phyloP scores from a whole-genome alignment of 768 basidiomycete species.

The Kwoniella dejecticola region DNA sequence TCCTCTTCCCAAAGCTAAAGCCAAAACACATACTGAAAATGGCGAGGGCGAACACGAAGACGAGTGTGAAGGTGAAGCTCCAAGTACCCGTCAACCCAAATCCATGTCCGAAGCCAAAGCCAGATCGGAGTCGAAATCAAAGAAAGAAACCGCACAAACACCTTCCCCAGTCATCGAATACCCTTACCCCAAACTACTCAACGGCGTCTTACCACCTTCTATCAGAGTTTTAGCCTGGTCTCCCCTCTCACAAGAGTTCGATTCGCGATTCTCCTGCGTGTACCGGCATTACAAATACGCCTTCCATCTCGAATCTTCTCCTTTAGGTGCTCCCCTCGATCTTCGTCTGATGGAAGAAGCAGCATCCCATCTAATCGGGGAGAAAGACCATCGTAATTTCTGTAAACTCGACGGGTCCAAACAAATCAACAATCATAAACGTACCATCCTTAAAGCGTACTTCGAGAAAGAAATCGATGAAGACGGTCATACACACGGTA shows the following conservation, averaged over 20 bases:
- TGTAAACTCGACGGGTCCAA: constrained; percentile 91
- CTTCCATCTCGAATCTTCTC: constrained; percentile 63
- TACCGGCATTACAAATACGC: constrained; percentile 98
- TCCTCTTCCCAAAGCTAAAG: constrained; percentile 2
- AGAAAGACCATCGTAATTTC: constrained; percentile 93
- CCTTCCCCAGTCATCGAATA: too few relatives aligned
- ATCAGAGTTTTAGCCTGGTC: constrained; percentile 95
- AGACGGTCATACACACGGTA: constrained; percentile 11
- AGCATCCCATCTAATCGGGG: constrained; percentile 71
- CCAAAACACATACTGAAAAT: background rate
- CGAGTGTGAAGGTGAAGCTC: too few relatives aligned
- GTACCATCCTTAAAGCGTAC: constrained; percentile 67
- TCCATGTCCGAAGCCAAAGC: background rate
- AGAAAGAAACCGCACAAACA: constrained; percentile 20
- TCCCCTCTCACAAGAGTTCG: constrained; percentile 74
- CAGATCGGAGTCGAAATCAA: constrained; percentile 1
- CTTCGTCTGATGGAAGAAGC: constrained; percentile 73
- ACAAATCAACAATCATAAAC: constrained; percentile 77
- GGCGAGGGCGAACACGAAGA: background rate
- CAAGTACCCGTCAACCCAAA: too few relatives aligned
- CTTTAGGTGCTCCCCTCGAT: constrained; percentile 62
- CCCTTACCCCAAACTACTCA: constrained; percentile 76
- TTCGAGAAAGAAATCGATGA: constrained; percentile 22
- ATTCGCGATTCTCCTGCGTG: constrained; percentile 82
- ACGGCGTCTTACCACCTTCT: constrained; percentile 81